Percentiles rank a stretch among this genome's conserved stretches.
These are phyloP conservation scores for Fusarium coffeatum DNA, from an alignment of 2,329 filamentous ascomycete genomes.

Conservation along the genomic window DNA sequence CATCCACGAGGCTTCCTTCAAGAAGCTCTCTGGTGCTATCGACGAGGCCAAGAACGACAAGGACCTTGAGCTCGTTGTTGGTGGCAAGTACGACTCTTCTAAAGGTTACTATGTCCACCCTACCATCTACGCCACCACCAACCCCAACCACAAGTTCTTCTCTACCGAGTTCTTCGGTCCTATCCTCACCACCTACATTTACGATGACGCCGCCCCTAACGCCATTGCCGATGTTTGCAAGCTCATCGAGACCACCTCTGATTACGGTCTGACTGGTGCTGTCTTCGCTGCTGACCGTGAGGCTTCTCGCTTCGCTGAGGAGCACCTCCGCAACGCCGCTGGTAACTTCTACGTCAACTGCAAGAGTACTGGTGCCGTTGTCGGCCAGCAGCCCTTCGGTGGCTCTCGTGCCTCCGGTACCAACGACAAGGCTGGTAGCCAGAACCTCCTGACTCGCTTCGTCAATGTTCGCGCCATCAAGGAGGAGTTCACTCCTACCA, in stretches of 20 bases:
- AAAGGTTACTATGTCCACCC: constrained; percentile 87
- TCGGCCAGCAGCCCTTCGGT: constrained; percentile 79
- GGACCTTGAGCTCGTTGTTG: constrained; percentile 77
- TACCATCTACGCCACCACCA: constrained; percentile 81
- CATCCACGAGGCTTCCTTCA: constrained; percentile 84
- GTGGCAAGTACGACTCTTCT: constrained; percentile 80
- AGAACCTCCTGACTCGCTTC: constrained; percentile 72
- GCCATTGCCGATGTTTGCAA: constrained; percentile 70
- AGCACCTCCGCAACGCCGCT: constrained; percentile 76
- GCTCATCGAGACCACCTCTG: constrained; percentile 76
- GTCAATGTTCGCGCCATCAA: constrained; percentile 76
- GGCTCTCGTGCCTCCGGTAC: constrained; percentile 75
- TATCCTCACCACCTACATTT: constrained; percentile 78
- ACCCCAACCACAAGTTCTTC: constrained; percentile 79
- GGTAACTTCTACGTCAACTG: constrained; percentile 91
- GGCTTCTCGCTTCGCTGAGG: constrained; percentile 75
- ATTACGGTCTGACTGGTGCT: constrained; percentile 82
- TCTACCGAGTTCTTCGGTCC: constrained; percentile 86
- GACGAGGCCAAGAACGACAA: constrained; percentile 81
- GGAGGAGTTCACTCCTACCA: constrained; percentile 77
- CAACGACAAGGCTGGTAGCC: constrained; percentile 78
- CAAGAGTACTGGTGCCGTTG: constrained; percentile 80
- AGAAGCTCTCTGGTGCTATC: constrained; percentile 81
- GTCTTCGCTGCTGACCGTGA: constrained; percentile 78
- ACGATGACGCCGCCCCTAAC: constrained; percentile 72